A percentile compares a stretch with the other conserved stretches of the same genome.
Evolutionary conservation across 208 protist genomes (phyloP).

Genomic region (Leishmania arabica): DNA sequence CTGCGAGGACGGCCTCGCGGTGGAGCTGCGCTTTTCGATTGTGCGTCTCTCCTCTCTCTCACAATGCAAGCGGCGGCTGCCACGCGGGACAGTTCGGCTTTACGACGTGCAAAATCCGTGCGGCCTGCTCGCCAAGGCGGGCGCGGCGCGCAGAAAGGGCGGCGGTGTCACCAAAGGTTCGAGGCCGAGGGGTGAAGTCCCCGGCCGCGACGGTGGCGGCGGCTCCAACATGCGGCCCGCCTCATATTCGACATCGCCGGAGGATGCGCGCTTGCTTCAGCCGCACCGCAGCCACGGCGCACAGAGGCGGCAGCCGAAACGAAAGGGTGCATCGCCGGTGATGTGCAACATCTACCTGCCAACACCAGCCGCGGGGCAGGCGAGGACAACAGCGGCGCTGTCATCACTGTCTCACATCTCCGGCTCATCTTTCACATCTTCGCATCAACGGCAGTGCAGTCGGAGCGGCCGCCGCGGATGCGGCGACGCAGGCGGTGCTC

Average conservation of each 20-base stretch:
- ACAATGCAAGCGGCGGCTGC: slow-evolving; percentile 11
- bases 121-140: neutral
- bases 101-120: slow-evolving; percentile 20
- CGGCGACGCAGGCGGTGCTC: neutral
- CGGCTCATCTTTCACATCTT: neutral
- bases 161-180: neutral
- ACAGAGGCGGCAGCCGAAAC: neutral
- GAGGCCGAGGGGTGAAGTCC: neutral
- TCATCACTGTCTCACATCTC: neutral
- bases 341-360: slow-evolving; percentile 13
- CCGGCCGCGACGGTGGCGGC: neutral
- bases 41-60: slow-evolving; percentile 18
- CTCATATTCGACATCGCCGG: neutral
- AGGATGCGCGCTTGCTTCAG: too few relatives aligned
- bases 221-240: neutral
- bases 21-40: slow-evolving; percentile 60
- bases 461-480: neutral
- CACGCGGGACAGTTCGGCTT: slow-evolving; percentile 6
- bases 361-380: neutral
- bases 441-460: slow-evolving; percentile 1
- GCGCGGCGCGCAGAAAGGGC: too few relatives aligned
- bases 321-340: neutral
- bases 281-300: neutral
- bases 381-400: neutral
- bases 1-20: slow-evolving; percentile 75